Percentiles rank a stretch among this genome's conserved stretches.
phyloP scores from a whole-genome alignment of 495 filamentous ascomycete genomes.

The Chlorociboria aeruginascens region DNA sequence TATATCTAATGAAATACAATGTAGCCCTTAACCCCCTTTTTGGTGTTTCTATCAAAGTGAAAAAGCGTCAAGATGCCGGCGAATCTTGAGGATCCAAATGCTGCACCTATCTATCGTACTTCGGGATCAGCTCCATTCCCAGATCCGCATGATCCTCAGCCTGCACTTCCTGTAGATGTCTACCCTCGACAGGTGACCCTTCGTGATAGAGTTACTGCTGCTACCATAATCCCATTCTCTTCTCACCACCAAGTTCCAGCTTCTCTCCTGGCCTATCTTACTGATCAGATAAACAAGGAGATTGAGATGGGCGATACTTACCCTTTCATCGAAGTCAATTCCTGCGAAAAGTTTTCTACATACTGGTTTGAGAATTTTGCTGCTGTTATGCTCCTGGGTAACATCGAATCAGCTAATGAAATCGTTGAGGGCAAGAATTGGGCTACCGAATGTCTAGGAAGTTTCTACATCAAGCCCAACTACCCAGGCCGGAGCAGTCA shows the following conservation, averaged over 20 bases:
- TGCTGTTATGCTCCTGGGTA: constrained; percentile 84
- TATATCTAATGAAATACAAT: too few species aligned
- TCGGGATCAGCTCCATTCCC: constrained; percentile 55
- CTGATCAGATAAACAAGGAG: constrained; percentile 80
- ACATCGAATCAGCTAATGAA: constrained; percentile 40
- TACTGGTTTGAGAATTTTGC: constrained; percentile 97
- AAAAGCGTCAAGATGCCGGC: constrained; percentile 56
- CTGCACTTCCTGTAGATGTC: constrained; percentile 56
- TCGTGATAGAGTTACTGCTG: constrained; percentile 78
- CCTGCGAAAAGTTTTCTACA: constrained; percentile 60
- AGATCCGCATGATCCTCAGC: constrained; percentile 38
- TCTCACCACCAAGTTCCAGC: constrained; percentile 61
- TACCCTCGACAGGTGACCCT: constrained; percentile 76
- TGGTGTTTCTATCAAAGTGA: neutral
- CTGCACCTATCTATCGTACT: constrained; percentile 47
- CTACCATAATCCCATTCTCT: constrained; percentile 80
- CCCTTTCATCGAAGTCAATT: constrained; percentile 75
- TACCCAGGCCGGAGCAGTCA: constrained; percentile 94
- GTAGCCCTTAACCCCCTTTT: too few species aligned
- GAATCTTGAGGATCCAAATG: constrained; percentile 68
- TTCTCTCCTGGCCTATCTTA: constrained; percentile 67
- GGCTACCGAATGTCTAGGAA: constrained; percentile 76
- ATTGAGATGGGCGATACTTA: constrained; percentile 96
- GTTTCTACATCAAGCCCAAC: constrained; percentile 95
- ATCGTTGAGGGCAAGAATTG: constrained; percentile 55